These are phyloP conservation scores for Cercospora canescens DNA, from an alignment of 2,329 filamentous ascomycete genomes.

Conservation along the genomic window DNA sequence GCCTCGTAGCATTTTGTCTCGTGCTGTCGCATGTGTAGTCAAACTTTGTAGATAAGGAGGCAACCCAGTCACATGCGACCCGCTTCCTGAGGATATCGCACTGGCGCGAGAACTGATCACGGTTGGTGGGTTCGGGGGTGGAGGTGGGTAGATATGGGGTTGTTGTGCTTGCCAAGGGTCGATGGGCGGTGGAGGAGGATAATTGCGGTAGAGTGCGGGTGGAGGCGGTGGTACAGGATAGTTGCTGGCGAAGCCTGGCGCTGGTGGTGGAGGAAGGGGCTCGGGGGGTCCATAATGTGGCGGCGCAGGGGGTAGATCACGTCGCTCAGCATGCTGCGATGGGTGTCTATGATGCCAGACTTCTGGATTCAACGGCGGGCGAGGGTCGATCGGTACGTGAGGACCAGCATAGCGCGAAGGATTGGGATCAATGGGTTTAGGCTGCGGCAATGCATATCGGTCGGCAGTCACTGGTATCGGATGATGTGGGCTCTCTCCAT, in stretches of 20 bases:
- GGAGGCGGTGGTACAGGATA: conserved; percentile 20
- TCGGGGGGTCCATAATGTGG: conserved; percentile 5
- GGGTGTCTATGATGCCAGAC: conserved; percentile 11
- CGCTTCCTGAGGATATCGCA: conserved; percentile 38
- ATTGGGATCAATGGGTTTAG: conserved; percentile 2
- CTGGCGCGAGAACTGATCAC: conserved; percentile 27
- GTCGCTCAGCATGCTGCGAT: neutral
- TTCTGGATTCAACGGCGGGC: conserved; percentile 19
- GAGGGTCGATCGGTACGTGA: conserved; percentile 13
- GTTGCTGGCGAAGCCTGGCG: conserved; percentile 17
- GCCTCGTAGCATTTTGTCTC: conserved; percentile 85
- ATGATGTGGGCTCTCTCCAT: conserved; percentile 10
- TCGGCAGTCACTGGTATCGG: conserved; percentile 4
- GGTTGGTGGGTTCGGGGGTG: conserved; percentile 9
- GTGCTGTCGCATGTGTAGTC: conserved; percentile 56
- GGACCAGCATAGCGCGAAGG: conserved; percentile 12
- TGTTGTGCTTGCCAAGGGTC: neutral
- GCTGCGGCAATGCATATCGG: conserved; percentile 9
- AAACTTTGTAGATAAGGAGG: neutral
- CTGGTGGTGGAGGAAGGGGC: conserved; percentile 12
- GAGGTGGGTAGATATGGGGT: conserved; percentile 16
- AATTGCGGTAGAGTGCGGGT: conserved; percentile 12
- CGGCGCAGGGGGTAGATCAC: neutral
- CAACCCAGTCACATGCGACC: conserved; percentile 32
- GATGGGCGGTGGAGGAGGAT: conserved; percentile 13